Conservation (phyloP, 2,329 filamentous ascomycete genomes). For the Colletotrichum theobromicola region DNA sequence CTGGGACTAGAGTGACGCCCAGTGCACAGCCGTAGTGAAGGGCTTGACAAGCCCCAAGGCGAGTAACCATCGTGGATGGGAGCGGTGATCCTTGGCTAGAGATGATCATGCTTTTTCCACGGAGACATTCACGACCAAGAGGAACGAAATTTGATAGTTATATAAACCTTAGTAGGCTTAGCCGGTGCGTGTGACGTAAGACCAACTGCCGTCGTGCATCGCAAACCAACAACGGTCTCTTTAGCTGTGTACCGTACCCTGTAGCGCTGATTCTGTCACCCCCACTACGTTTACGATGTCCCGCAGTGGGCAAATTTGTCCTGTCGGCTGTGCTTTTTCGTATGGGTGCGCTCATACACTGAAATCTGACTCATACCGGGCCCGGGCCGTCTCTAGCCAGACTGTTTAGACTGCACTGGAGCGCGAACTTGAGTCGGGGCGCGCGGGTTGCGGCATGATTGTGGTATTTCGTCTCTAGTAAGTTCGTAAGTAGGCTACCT, state of each 20-base stretch:
- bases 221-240: not conserved
- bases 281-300: not conserved
- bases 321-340: not conserved
- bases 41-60: not conserved
- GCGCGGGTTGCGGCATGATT: not conserved
- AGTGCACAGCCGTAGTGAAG: conserved; percentile 6
- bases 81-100: not conserved
- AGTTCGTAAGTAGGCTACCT: not conserved
- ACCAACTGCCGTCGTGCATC: not conserved
- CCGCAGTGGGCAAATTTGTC: not conserved
- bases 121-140: not conserved
- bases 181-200: not conserved
- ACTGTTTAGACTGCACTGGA: not conserved
- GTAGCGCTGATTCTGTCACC: not conserved
- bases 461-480: not conserved
- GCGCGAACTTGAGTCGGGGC: not conserved
- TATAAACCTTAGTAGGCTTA: not conserved
- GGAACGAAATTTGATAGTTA: not conserved
- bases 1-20: not conserved
- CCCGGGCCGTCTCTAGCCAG: not conserved
- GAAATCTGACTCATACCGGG: not conserved
- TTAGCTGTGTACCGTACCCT: not conserved
- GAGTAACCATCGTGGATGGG: not conserved
- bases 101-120: not conserved
- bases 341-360: not conserved